phyloP scores from a whole-genome alignment of 2,329 filamentous ascomycete genomes.

The Calonectria ilicicola region DNA sequence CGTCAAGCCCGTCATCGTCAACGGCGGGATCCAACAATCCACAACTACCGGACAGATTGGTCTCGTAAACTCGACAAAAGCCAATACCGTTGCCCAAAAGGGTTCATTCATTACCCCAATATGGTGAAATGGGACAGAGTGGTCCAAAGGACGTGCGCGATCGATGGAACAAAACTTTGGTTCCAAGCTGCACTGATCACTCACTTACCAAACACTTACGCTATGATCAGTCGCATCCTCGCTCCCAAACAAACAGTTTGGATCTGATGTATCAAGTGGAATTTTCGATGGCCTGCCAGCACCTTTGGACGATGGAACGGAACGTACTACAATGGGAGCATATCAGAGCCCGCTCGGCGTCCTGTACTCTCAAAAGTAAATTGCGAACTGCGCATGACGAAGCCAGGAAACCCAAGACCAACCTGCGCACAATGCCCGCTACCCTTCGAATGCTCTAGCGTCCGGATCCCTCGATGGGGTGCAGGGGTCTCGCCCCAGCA shows the following conservation, averaged over 20 bases:
- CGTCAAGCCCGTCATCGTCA: neutral
- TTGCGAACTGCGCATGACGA: slow-evolving; percentile 39
- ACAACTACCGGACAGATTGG: neutral
- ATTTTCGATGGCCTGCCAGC: neutral
- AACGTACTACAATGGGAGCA: neutral
- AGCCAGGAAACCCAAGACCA: slow-evolving; percentile 8
- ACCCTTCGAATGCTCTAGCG: slow-evolving; percentile 10
- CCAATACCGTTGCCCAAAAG: neutral
- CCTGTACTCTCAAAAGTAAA: slow-evolving; percentile 31
- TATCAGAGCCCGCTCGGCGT: neutral
- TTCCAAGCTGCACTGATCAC: neutral
- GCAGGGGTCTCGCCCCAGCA: slow-evolving; percentile 17
- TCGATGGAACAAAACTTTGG: neutral
- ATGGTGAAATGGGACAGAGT: neutral
- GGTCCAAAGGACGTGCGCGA: neutral
- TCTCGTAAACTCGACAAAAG: neutral
- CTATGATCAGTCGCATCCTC: neutral
- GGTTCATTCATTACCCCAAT: neutral
- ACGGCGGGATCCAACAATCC: neutral
- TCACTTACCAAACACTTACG: neutral
- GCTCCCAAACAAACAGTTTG: neutral
- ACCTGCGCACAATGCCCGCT: slow-evolving; percentile 21
- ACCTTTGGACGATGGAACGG: neutral
- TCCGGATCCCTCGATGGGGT: slow-evolving; percentile 11
- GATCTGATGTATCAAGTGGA: neutral